phyloP scores from a whole-genome alignment of 2,329 filamentous ascomycete genomes.

The Macrophomina tecta region DNA sequence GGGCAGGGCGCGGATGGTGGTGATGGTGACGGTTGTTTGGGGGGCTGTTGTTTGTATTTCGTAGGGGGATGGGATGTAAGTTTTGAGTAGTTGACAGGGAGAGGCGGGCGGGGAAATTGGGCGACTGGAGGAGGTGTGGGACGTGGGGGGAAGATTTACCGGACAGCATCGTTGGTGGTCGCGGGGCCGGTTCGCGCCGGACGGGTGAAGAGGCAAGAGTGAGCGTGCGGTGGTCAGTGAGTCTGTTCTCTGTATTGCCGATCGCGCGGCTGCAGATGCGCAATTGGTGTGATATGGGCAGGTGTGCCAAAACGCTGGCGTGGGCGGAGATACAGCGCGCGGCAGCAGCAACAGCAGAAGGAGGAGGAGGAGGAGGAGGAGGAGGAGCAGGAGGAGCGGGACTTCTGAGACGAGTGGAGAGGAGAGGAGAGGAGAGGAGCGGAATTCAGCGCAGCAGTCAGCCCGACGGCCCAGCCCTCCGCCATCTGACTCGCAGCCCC shows the following conservation, averaged over 20 bases:
- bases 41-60: neutral
- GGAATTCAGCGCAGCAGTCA: constrained; percentile 25
- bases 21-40: neutral
- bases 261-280: neutral
- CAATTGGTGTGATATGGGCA: neutral
- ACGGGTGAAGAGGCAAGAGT: too few relatives aligned
- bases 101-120: too few relatives aligned
- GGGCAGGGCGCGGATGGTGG: constrained; percentile 2
- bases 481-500: neutral
- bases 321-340: neutral
- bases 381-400: neutral
- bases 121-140: too few relatives aligned
- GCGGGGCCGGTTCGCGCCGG: too few relatives aligned
- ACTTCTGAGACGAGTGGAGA: neutral
- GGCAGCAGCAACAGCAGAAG: too few relatives aligned
- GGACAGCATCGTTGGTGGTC: too few relatives aligned
- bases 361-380: neutral
- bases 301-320: neutral
- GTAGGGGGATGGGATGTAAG: neutral
- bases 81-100: neutral
- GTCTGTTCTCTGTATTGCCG: too few relatives aligned
- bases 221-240: too few relatives aligned
- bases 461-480: neutral
- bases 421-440: constrained; percentile 12
- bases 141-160: too few relatives aligned